Conservation (phyloP, 1,284 basidiomycete genomes). For the Melampsora occidentalis region DNA sequence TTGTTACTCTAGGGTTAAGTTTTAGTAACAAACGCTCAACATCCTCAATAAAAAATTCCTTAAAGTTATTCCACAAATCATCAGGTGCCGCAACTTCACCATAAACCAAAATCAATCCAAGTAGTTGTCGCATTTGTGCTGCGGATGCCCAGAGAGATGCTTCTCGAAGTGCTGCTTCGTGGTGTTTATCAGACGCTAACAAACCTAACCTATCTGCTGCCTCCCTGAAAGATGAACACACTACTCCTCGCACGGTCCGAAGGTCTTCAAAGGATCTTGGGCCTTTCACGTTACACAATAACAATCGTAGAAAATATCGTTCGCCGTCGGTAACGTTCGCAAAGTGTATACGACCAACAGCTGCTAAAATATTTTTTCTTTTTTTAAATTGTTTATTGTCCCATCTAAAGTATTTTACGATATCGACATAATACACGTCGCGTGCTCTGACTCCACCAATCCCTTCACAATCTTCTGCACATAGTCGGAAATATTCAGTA, state of each 20-base stretch:
- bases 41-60: too few relatives aligned
- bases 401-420: constrained; percentile 12
- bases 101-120: too few relatives aligned
- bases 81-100: too few relatives aligned
- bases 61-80: too few relatives aligned
- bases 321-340: constrained; percentile 54
- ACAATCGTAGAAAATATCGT: constrained; percentile 55
- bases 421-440: background rate
- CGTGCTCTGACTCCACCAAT: background rate
- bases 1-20: too few relatives aligned
- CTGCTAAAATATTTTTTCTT: constrained; percentile 7
- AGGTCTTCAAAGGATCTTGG: constrained; percentile 55
- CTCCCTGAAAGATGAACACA: constrained; percentile 52
- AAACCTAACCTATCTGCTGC: constrained; percentile 57
- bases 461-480: background rate
- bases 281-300: constrained; percentile 55
- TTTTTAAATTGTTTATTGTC: constrained; percentile 45
- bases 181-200: constrained; percentile 54
- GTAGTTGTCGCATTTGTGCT: too few relatives aligned
- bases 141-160: constrained; percentile 57
- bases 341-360: constrained; percentile 56
- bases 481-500: constrained; percentile 2
- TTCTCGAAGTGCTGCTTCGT: constrained; percentile 56
- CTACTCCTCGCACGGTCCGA: constrained; percentile 49
- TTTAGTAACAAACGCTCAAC: too few relatives aligned